These are phyloP conservation scores for Colletotrichum higginsianum DNA, from an alignment of 2,329 filamentous ascomycete genomes.

Conservation along the genomic window DNA sequence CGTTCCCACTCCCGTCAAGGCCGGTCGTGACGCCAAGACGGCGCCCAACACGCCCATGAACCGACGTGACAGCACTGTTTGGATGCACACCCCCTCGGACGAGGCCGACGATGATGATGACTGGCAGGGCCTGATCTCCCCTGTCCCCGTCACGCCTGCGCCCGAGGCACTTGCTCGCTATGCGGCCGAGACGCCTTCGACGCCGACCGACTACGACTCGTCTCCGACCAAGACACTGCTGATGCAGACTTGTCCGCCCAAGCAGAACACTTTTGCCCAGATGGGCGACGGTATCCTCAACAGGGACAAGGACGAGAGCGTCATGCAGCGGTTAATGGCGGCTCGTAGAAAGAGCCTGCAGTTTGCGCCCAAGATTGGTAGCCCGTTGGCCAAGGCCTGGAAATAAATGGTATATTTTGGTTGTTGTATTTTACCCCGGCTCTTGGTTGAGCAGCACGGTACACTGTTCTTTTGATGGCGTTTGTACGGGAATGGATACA, in stretches of 20 bases:
- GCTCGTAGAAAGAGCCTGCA: constrained; percentile 84
- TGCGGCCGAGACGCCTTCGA: constrained; percentile 63
- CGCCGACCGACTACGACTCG: constrained; percentile 51
- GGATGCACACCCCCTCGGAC: constrained; percentile 70
- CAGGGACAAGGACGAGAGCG: constrained; percentile 67
- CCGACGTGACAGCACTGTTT: constrained; percentile 68
- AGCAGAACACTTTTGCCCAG: constrained; percentile 56
- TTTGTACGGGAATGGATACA: constrained; percentile 10
- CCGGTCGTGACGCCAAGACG: constrained; percentile 50
- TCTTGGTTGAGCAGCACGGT: neutral
- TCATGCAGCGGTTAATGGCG: constrained; percentile 76
- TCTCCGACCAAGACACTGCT: constrained; percentile 58
- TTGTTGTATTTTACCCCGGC: neutral
- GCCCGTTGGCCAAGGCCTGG: constrained; percentile 76
- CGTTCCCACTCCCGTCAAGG: constrained; percentile 59
- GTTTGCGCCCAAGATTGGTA: constrained; percentile 82
- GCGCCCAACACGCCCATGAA: constrained; percentile 64
- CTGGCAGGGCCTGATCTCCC: constrained; percentile 64
- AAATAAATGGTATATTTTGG: constrained; percentile 43
- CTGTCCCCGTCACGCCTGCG: constrained; percentile 71
- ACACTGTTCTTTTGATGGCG: constrained; percentile 32
- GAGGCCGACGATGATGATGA: constrained; percentile 55
- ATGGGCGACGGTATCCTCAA: constrained; percentile 62
- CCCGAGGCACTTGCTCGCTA: constrained; percentile 69
- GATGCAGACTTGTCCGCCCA: constrained; percentile 70